Percentiles rank a stretch among this genome's conserved stretches.
Evolutionary conservation across 441 rosid species (phyloP).

Genomic region (Brassica hybrid): DNA sequence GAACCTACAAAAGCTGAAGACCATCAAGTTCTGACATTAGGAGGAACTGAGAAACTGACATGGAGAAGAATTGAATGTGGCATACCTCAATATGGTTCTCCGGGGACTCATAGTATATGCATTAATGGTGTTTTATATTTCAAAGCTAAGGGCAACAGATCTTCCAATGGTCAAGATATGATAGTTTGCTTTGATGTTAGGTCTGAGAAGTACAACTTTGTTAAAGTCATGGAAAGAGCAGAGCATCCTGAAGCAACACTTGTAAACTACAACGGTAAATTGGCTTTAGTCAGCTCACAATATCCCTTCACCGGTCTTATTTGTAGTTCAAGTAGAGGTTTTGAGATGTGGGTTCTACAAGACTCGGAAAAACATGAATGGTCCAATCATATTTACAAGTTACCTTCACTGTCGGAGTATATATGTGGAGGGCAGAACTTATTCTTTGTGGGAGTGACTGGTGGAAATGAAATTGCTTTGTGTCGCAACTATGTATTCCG

Average conservation of each 20-base stretch:
- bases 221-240: neutral
- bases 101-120: neutral
- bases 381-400: neutral
- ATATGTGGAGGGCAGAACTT: neutral
- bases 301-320: neutral
- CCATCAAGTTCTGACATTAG: neutral
- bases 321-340: neutral
- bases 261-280: neutral
- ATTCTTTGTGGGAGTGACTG: neutral
- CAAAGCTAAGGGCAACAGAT: neutral
- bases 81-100: neutral
- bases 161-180: neutral
- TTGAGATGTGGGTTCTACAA: conserved; percentile 1
- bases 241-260: neutral
- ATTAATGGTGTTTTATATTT: neutral
- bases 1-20: neutral
- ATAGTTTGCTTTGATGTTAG: neutral
- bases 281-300: neutral
- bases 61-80: neutral
- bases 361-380: neutral
- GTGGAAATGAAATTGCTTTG: neutral
- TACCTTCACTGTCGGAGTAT: neutral
- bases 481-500: neutral
- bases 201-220: conserved; percentile 8
- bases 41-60: neutral